These are phyloP conservation scores for Echites panduratus DNA, from an alignment of 257 asterid genomes.

Conservation along the genomic window DNA sequence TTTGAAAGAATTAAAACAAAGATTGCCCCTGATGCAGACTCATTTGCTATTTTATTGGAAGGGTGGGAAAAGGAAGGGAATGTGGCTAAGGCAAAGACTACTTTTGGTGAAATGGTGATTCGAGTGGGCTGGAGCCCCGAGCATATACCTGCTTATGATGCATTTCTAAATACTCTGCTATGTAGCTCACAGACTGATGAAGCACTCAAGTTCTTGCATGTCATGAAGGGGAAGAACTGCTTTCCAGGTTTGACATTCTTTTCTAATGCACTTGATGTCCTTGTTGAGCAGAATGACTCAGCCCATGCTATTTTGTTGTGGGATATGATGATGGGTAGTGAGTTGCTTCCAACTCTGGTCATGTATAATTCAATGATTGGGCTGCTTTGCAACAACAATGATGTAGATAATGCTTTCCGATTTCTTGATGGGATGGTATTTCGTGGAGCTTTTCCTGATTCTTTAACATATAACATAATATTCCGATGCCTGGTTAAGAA, in stretches of 20 bases:
- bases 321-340: conserved; percentile 55
- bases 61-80: conserved; percentile 79
- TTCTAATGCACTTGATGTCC: conserved; percentile 54
- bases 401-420: conserved; percentile 47
- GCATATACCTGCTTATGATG: conserved; percentile 54
- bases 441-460: conserved; percentile 69
- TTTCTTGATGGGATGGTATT: conserved; percentile 62
- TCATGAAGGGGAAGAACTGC: conserved; percentile 62
- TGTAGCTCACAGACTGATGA: conserved; percentile 47
- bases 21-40: conserved; percentile 57
- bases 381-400: conserved; percentile 43
- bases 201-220: conserved; percentile 60
- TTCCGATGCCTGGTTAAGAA: conserved; percentile 57
- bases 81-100: conserved; percentile 45
- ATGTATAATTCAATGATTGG: conserved; percentile 58
- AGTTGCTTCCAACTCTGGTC: conserved; percentile 43
- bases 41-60: conserved; percentile 66
- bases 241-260: conserved; percentile 72
- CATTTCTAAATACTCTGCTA: conserved; percentile 56
- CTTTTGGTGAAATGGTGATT: conserved; percentile 68
- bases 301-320: conserved; percentile 48
- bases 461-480: conserved; percentile 57
- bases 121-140: conserved; percentile 68
- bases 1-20: conserved; percentile 46
- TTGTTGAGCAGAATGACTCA: conserved; percentile 48